Base-by-base conservation (phyloP, 768 basidiomycete genomes). In the Suillus tomentosus region DNA sequence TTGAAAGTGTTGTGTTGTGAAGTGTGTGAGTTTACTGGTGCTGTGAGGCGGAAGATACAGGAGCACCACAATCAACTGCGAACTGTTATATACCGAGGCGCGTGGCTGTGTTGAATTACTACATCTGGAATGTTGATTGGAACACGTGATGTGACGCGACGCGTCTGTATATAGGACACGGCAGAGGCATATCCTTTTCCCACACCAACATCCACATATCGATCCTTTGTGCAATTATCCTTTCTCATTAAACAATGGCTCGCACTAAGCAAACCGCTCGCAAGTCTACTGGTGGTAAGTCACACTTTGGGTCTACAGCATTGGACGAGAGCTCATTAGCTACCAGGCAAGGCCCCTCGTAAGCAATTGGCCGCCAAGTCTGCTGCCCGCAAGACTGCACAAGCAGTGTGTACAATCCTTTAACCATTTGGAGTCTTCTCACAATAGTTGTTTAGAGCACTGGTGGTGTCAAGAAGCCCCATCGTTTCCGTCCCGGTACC, bases 381-480 rank as follows among this genome's bases (percentile, higher is more conserved):
- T 3, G 68, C 76, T 56, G 86, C 85, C 2, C 83, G 87, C 62
- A 88, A 88, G 78, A 87, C 83, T 14, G 55, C 67, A 5, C 69
- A 86, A 55, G 79, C 85, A 22, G 83, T 85, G 50, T 2, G 11
- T 22, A 11, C 5, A 27, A 14, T 7, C 10, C 43, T 22, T 17
- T 53, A 64, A 64, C 31, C 7, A 15, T 24, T 62, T 19, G 69
- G 34, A 71, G 36, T 34, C 3, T 40, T 62, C 65, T 36, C 53
- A 68, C 67, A 61, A 81, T 80, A 79, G 76, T 65, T 77, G 81
- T 61, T 65, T 78, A 82, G 76, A 78, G 86, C 45, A 85, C 92
- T 68, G 92, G 92, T 81, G 92, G 93, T 84, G 92, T 94, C 67
- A 94, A 94, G 90, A 95, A 94, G 84, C 92, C 91, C 66, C 92